phyloP scores from a whole-genome alignment of 257 asterid species.

The Nyctanthes arbortristis region DNA sequence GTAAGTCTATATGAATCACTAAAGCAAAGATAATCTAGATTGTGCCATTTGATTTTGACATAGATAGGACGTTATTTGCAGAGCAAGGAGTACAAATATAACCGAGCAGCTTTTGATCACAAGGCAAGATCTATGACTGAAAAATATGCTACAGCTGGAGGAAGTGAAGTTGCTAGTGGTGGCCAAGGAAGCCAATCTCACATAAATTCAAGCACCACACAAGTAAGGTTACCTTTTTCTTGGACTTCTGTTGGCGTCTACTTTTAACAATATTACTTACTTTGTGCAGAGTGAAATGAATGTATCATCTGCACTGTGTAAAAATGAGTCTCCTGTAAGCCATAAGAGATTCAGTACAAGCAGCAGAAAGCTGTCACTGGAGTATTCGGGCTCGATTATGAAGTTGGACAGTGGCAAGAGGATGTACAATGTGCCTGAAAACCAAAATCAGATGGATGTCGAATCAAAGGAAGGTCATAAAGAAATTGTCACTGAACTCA shows the following conservation, averaged over 20 bases:
- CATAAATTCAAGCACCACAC: conserved; percentile 31
- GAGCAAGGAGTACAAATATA: conserved; percentile 88
- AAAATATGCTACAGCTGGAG: conserved; percentile 58
- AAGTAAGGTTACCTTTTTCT: conserved; percentile 37
- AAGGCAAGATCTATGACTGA: conserved; percentile 83
- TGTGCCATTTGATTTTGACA: conserved; percentile 12
- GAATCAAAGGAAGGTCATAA: conserved; percentile 32
- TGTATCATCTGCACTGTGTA: conserved; percentile 34
- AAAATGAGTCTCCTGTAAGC: conserved; percentile 23
- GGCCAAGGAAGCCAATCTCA: conserved; percentile 33
- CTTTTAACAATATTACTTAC: conserved; percentile 16
- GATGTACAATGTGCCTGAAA: conserved; percentile 22
- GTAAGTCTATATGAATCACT: conserved; percentile 46
- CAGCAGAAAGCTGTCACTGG: conserved; percentile 57
- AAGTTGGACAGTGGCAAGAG: conserved; percentile 26
- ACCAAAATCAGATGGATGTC: conserved; percentile 28
- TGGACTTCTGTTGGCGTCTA: neutral
- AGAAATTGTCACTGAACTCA: conserved; percentile 13
- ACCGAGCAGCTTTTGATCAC: conserved; percentile 73
- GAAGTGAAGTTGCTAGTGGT: conserved; percentile 32
- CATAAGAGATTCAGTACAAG: conserved; percentile 36
- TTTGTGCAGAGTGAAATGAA: conserved; percentile 43
- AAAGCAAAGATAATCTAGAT: conserved; percentile 1
- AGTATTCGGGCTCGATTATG: conserved; percentile 37
- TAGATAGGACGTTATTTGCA: conserved; percentile 33